These are phyloP conservation scores for Populus tomentosa DNA, from an alignment of 441 rosid species.

Conservation along the genomic window DNA sequence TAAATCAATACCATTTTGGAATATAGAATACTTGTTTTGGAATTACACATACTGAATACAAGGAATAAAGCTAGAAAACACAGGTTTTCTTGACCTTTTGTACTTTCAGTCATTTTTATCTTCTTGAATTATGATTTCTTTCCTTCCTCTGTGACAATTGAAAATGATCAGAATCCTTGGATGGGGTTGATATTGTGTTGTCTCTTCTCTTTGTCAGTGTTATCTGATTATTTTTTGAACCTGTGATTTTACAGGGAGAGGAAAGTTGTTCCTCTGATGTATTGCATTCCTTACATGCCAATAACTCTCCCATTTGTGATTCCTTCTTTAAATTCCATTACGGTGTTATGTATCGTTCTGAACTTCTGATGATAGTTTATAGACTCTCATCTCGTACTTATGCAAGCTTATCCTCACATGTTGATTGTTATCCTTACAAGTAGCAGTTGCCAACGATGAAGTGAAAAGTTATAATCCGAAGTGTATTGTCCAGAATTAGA, in stretches of 20 bases:
- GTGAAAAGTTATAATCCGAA: neutral
- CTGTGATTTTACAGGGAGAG: neutral
- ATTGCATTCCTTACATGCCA: neutral
- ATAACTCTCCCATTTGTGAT: neutral
- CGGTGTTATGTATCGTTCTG: neutral
- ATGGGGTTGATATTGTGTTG: neutral
- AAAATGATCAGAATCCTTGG: neutral
- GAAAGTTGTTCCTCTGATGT: neutral
- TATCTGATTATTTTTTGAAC: neutral
- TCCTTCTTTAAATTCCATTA: neutral
- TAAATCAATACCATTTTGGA: no score
- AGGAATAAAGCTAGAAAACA: constrained; percentile 24
- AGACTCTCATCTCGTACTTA: neutral
- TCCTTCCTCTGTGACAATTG: neutral
- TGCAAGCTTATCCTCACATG: neutral
- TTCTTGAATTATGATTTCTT: neutral
- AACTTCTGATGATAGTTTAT: neutral
- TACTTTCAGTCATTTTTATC: neutral
- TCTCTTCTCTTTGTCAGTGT: neutral
- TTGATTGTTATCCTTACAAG: neutral
- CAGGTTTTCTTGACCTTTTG: constrained; percentile 1
- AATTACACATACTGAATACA: neutral
- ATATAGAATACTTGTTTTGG: constrained; percentile 5
- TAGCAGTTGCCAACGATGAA: neutral
- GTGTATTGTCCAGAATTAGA: neutral